A percentile compares a stretch with the other conserved stretches of the same genome.
phyloP scores from a whole-genome alignment of 192 early-diverging fungal genomes.

The Coemansia umbellata region DNA sequence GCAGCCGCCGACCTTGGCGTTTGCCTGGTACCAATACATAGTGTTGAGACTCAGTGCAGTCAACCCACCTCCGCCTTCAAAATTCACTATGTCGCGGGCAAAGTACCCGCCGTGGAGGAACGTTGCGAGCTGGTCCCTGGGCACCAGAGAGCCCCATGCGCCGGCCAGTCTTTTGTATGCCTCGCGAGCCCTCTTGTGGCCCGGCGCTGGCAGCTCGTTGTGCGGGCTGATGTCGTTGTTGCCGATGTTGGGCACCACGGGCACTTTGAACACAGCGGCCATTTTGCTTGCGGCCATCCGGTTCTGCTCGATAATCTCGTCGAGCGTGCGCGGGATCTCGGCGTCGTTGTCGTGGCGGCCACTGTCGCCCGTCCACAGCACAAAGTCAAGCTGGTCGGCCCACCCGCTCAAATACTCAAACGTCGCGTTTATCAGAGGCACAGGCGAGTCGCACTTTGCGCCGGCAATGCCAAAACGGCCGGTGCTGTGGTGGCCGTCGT shows the following conservation, averaged over 20 bases:
- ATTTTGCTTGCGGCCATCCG: conserved; percentile 43
- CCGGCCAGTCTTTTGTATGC: conserved; percentile 51
- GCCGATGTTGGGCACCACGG: conserved; percentile 49
- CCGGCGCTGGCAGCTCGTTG: conserved; percentile 56
- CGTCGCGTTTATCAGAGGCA: conserved; percentile 54
- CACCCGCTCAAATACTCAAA: conserved; percentile 53
- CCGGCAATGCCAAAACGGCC: conserved; percentile 57
- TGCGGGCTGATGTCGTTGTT: conserved; percentile 75
- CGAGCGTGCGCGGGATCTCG: conserved; percentile 55
- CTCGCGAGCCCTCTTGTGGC: conserved; percentile 45
- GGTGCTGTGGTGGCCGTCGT: conserved; percentile 25
- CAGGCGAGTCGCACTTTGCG: conserved; percentile 60
- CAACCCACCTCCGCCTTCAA: conserved; percentile 26
- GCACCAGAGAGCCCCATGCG: conserved; percentile 61
- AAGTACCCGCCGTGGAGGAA: conserved; percentile 71
- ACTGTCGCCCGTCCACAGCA: conserved; percentile 71
- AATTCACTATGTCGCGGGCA: conserved; percentile 48
- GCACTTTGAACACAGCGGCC: conserved; percentile 43
- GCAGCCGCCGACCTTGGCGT: conserved; percentile 66
- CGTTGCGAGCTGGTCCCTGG: conserved; percentile 54
- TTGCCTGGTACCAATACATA: conserved; percentile 68
- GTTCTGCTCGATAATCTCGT: conserved; percentile 62
- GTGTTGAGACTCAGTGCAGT: conserved; percentile 66
- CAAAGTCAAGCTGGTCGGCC: conserved; percentile 58
- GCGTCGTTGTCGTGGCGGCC: conserved; percentile 69